These are phyloP conservation scores for Domatiomyces catenatus DNA, from an alignment of 2,329 filamentous ascomycete species.

Conservation along the genomic window DNA sequence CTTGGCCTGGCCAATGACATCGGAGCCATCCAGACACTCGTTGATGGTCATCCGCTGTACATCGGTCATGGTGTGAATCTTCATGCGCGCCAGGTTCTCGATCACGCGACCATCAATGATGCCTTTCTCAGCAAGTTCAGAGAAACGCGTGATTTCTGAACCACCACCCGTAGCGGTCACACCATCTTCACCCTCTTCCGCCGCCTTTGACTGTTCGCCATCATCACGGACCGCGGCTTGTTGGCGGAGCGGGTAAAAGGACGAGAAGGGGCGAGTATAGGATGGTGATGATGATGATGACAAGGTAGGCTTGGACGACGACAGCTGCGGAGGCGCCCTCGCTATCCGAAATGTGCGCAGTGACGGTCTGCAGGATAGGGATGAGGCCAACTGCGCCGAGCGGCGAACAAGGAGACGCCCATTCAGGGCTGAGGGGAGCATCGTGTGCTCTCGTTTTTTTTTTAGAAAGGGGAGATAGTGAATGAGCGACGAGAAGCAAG, in stretches of 20 bases:
- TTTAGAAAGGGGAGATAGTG: background rate
- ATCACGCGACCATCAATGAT: constrained; percentile 51
- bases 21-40: constrained; percentile 60
- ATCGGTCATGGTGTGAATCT: constrained; percentile 74
- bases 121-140: constrained; percentile 23
- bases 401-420: background rate
- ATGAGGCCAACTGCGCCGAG: background rate
- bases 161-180: constrained; percentile 3
- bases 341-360: background rate
- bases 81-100: constrained; percentile 56
- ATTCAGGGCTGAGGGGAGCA: background rate
- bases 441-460: constrained; percentile 1
- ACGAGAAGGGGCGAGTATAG: constrained; percentile 3
- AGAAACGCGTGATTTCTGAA: constrained; percentile 24
- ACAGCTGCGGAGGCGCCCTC: background rate
- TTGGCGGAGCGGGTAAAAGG: constrained; percentile 8
- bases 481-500: background rate
- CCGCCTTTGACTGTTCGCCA: constrained; percentile 7
- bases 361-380: background rate
- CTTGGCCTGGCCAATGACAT: constrained; percentile 47
- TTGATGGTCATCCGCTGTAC: constrained; percentile 77
- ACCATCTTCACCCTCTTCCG: constrained; percentile 11
- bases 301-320: background rate
- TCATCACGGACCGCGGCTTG: constrained; percentile 18
- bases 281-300: background rate